These are phyloP conservation scores for Boletus barrowsii DNA, from an alignment of 768 basidiomycete genomes.

Conservation along the genomic window DNA sequence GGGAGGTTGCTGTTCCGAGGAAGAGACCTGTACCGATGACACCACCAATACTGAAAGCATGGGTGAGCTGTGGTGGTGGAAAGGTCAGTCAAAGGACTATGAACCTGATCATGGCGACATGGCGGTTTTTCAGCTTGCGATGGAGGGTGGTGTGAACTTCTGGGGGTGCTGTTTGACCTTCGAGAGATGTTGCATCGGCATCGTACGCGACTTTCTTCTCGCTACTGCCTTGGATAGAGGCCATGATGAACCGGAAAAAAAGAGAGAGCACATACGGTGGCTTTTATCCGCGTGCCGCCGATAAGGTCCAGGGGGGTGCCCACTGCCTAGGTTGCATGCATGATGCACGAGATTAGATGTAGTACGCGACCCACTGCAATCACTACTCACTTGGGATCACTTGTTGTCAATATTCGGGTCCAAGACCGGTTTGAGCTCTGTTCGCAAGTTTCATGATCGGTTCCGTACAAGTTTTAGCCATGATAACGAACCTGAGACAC, in stretches of 20 bases:
- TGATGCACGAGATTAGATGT: not conserved
- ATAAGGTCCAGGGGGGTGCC: not conserved
- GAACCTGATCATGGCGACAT: conserved; percentile 37
- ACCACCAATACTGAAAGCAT: conserved; percentile 29
- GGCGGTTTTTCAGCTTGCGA: conserved; percentile 33
- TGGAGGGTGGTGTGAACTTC: conserved; percentile 11
- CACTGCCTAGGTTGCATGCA: not conserved
- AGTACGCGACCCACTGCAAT: too few relatives aligned
- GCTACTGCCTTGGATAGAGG: not conserved
- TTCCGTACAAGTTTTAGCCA: too few relatives aligned
- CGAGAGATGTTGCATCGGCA: conserved; percentile 2
- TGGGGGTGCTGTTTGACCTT: conserved; percentile 1
- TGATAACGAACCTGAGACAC: too few relatives aligned
- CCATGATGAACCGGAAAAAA: not conserved
- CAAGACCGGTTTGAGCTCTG: too few relatives aligned
- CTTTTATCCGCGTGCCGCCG: not conserved
- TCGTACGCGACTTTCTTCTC: conserved; percentile 3
- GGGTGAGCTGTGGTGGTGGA: not conserved
- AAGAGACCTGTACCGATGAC: conserved; percentile 44
- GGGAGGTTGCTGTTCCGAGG: conserved; percentile 33
- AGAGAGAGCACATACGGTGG: not conserved
- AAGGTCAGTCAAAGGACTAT: not conserved
- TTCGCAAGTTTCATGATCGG: too few relatives aligned
- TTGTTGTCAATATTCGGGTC: too few relatives aligned
- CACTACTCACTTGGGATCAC: too few relatives aligned